A percentile compares a stretch with the other conserved stretches of the same genome.
phyloP scores from a whole-genome alignment of 768 basidiomycete species.

The Kwoniella bestiolae region DNA sequence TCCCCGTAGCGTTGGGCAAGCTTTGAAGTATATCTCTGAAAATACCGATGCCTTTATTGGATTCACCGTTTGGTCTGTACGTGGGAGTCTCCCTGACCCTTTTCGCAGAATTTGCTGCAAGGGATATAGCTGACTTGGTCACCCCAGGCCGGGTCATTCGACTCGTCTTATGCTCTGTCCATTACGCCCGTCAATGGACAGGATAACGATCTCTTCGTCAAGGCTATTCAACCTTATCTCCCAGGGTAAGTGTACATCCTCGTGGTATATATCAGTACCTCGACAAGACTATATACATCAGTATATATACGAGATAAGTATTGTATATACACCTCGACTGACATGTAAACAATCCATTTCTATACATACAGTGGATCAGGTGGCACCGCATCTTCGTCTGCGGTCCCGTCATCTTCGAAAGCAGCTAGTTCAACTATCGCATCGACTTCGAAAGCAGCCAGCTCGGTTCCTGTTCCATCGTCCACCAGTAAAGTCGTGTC shows the following conservation, averaged over 20 bases:
- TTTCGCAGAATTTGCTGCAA: too few species aligned
- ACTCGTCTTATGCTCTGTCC: constrained; percentile 63
- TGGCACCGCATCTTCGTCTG: background rate
- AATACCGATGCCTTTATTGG: constrained; percentile 61
- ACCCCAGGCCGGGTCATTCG: constrained; percentile 61
- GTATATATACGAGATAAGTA: too few species aligned
- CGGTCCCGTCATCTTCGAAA: background rate
- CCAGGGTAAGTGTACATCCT: constrained; percentile 24
- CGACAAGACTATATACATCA: too few species aligned
- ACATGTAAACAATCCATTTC: background rate
- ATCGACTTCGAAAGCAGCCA: background rate
- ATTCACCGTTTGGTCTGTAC: constrained; percentile 64
- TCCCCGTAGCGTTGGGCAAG: constrained; percentile 55
- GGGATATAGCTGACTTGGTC: background rate
- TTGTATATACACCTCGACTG: too few species aligned
- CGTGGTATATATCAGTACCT: too few species aligned
- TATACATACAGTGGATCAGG: background rate
- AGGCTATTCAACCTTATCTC: constrained; percentile 41
- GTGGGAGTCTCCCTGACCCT: background rate
- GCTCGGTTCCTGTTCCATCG: too few species aligned
- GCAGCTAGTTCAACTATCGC: background rate
- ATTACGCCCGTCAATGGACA: constrained; percentile 61
- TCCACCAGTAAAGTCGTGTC: background rate
- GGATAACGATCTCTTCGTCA: constrained; percentile 52
- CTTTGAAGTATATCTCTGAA: constrained; percentile 62